Percentiles rank a stretch among this genome's conserved stretches.
Evolutionary conservation across 805 yeast species (phyloP).

Genomic region (Scheffersomyces ergatensis): DNA sequence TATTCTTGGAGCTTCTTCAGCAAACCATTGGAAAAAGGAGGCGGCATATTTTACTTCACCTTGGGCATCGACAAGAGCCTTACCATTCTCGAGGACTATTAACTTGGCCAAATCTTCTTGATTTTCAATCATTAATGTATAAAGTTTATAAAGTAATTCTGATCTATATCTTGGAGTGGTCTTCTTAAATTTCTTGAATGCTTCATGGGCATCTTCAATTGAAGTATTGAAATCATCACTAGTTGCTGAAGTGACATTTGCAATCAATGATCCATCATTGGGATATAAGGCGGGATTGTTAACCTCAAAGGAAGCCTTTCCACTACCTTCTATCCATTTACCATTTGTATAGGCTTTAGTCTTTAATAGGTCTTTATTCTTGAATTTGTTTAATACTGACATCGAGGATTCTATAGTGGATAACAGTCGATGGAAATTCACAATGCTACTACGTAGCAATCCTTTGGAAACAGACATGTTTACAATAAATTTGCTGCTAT

Average conservation of each 20-base stretch:
- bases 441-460: no score
- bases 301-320: conserved; percentile 56
- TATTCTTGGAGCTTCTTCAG: conserved; percentile 75
- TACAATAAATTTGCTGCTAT: no score
- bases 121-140: conserved; percentile 53
- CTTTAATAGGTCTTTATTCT: conserved; percentile 50
- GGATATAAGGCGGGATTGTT: conserved; percentile 67
- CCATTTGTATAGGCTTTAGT: conserved; percentile 73
- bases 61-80: conserved; percentile 64
- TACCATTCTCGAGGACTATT: conserved; percentile 72
- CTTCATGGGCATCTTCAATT: conserved; percentile 49
- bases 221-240: conserved; percentile 50
- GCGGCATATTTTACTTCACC: conserved; percentile 71
- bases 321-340: conserved; percentile 55
- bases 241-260: conserved; percentile 55
- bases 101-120: conserved; percentile 63
- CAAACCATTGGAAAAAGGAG: conserved; percentile 84
- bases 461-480: no score
- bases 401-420: conserved; percentile 5
- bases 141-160: conserved; percentile 49
- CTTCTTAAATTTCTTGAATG: conserved; percentile 52
- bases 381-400: conserved; percentile 16
- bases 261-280: conserved; percentile 39
- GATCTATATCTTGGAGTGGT: conserved; percentile 59
- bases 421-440: conserved; percentile 2